Conservation (phyloP, 2,329 filamentous ascomycete species). For the Xylaria sp. region DNA sequence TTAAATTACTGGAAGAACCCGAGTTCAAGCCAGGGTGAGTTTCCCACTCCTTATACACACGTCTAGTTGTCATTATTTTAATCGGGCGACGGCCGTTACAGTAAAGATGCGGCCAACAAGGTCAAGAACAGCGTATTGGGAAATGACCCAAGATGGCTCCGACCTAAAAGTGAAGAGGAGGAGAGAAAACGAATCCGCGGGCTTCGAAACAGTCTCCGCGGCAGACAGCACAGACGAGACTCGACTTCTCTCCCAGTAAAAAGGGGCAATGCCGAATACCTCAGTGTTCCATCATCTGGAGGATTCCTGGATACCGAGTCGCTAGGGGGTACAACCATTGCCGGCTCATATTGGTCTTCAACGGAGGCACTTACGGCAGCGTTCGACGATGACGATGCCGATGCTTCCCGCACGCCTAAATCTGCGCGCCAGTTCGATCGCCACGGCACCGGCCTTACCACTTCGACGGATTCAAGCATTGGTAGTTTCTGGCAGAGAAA, state of each 20-base stretch:
- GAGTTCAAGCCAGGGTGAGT: constrained; percentile 44
- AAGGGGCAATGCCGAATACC: not conserved
- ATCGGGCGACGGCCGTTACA: constrained; percentile 24
- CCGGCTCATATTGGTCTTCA: constrained; percentile 25
- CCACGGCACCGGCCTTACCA: constrained; percentile 26
- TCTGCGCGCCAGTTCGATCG: constrained; percentile 15
- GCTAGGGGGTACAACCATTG: constrained; percentile 23
- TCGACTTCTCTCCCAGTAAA: constrained; percentile 26
- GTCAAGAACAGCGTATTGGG: constrained; percentile 52
- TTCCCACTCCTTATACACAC: not conserved
- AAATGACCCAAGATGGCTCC: constrained; percentile 54
- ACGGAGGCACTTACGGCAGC: constrained; percentile 15
- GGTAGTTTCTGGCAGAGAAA: constrained; percentile 23
- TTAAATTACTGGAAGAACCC: constrained; percentile 44
- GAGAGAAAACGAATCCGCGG: constrained; percentile 45
- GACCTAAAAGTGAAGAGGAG: constrained; percentile 46
- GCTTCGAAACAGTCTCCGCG: constrained; percentile 35
- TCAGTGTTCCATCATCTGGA: constrained; percentile 12
- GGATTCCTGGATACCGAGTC: constrained; percentile 16
- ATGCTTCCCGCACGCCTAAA: constrained; percentile 7
- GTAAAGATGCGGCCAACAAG: constrained; percentile 55
- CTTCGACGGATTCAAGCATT: constrained; percentile 28
- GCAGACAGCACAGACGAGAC: constrained; percentile 24
- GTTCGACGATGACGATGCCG: constrained; percentile 1
- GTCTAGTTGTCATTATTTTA: constrained; percentile 1